Evolutionary conservation across 805 yeast species (phyloP).

Genomic region (Candida ficus): DNA sequence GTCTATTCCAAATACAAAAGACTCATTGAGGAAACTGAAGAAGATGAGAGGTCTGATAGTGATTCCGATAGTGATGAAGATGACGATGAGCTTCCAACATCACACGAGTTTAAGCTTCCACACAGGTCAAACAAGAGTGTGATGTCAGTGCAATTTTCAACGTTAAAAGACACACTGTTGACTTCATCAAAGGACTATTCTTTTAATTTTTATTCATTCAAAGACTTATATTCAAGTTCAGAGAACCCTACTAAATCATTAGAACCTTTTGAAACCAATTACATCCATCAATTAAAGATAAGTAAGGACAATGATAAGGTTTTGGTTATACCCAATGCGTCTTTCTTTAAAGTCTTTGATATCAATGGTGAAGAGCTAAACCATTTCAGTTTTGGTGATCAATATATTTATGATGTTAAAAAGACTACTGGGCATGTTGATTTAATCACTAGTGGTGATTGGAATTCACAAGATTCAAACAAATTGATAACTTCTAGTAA

Average conservation of each 20-base stretch:
- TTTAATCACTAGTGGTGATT: slow-evolving; percentile 20
- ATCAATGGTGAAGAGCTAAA: slow-evolving; percentile 11
- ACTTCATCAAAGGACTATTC: slow-evolving; percentile 24
- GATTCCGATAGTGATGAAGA: slow-evolving; percentile 23
- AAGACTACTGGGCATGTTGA: slow-evolving; percentile 26
- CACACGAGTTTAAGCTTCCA: slow-evolving; percentile 25
- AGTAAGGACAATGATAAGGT: slow-evolving; percentile 1
- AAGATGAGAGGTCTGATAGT: slow-evolving; percentile 13
- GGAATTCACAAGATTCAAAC: slow-evolving; percentile 5
- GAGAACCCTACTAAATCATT: slow-evolving; percentile 9
- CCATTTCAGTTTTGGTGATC: slow-evolving; percentile 21
- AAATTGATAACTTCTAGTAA: slow-evolving; percentile 17
- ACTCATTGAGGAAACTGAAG: slow-evolving; percentile 3
- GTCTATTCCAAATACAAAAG: slow-evolving; percentile 2
- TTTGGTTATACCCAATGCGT: slow-evolving; percentile 11
- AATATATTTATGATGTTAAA: slow-evolving; percentile 22
- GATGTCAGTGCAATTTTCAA: too few relatives aligned
- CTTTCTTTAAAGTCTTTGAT: slow-evolving; percentile 15
- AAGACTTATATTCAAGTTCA: slow-evolving; percentile 24
- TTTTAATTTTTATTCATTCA: slow-evolving; percentile 29
- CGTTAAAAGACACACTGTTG: slow-evolving; percentile 24
- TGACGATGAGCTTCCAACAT: slow-evolving; percentile 29
- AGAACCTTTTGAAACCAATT: slow-evolving; percentile 14
- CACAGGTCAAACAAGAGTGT: background rate
- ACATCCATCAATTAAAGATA: slow-evolving; percentile 6